These are phyloP conservation scores for Asterophora lycoperdoides DNA, from an alignment of 768 basidiomycete genomes.

Conservation along the genomic window DNA sequence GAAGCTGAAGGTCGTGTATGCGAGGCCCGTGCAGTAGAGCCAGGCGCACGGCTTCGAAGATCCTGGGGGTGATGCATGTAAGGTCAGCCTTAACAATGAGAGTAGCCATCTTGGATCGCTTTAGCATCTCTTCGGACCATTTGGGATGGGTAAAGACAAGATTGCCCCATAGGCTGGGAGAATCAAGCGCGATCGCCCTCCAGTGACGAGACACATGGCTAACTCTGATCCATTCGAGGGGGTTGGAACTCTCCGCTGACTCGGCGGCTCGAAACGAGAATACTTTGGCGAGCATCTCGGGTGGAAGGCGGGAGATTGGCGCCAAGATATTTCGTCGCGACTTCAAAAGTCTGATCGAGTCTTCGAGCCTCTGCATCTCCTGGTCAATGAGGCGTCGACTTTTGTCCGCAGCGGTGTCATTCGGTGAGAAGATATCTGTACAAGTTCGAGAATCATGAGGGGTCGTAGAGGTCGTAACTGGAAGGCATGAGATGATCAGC, in stretches of 20 bases:
- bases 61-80: conserved; percentile 23
- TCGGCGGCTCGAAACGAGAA: conserved; percentile 27
- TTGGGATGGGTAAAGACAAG: conserved; percentile 28
- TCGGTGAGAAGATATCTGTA: conserved; percentile 12
- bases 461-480: conserved; percentile 18
- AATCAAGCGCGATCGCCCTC: conserved; percentile 39
- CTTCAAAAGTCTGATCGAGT: conserved; percentile 31
- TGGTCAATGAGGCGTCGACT: conserved; percentile 33
- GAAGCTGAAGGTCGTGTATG: conserved; percentile 29
- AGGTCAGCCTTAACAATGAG: conserved; percentile 26
- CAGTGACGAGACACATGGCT: conserved; percentile 39
- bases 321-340: conserved; percentile 34
- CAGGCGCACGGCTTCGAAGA: conserved; percentile 24
- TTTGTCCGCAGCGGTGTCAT: conserved; percentile 14
- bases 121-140: conserved; percentile 41
- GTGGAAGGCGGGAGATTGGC: conserved; percentile 36
- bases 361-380: conserved; percentile 30
- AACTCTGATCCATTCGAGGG: conserved; percentile 33
- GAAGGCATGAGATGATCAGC: neutral
- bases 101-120: conserved; percentile 39
- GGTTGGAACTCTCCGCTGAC: conserved; percentile 2
- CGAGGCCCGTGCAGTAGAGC: conserved; percentile 30
- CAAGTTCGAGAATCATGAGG: conserved; percentile 9
- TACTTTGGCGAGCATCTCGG: conserved; percentile 37
- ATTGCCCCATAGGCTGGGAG: conserved; percentile 38